Evolutionary conservation across 2,329 filamentous ascomycete species (phyloP), one percentile per base, ranked within the genome.

Genomic region (Purpureocillium takamizusanense): DNA sequence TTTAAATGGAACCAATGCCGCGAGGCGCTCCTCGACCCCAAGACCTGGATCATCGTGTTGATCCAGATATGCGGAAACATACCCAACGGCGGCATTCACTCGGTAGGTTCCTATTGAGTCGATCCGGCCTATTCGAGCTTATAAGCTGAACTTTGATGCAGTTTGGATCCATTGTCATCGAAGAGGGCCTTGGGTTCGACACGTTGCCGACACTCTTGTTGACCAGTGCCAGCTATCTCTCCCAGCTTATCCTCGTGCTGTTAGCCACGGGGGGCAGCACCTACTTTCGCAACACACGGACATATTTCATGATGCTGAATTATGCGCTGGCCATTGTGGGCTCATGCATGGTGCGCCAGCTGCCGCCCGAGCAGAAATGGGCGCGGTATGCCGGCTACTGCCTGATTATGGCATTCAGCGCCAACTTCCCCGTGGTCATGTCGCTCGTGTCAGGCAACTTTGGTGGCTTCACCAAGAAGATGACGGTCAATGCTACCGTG

Each of bases 381-480:
- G 43, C 45, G 10, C 51, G 54, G 1, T 54, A 51, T 25, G 43
- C 46, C n/a, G 55, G 52, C 11, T 47, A 49, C 32, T 50, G 52
- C 13, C 33, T 83, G 76, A 63, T 79, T 68, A 71, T 74, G 69
- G 7, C 73, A 67, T 2, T 67, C 71, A 49, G 73, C 65, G 48
- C 44, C 28, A 49, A 47, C 29, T 51, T 55, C 32, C 51, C 55
- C 13, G 61, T 81, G 27, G 58, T 67, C 33, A 64, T 81, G 55
- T 71, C 71, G 9, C 66, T 81, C 59, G 62, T 76, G 27, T 69
- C 69, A 1, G 65, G 72, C 6, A 81, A 81, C 48, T 62, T 78
- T 25, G 76, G 69, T 15, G 78, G 77, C 1, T 74, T 78, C 38
- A 81, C 76, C 2, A 82, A 82, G 59, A 80, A 78, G 48, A 66